Evolutionary conservation across 2,329 filamentous ascomycete species (phyloP), one percentile per base, ranked within the genome.

Genomic region (Dendrostoma leiphaemia): DNA sequence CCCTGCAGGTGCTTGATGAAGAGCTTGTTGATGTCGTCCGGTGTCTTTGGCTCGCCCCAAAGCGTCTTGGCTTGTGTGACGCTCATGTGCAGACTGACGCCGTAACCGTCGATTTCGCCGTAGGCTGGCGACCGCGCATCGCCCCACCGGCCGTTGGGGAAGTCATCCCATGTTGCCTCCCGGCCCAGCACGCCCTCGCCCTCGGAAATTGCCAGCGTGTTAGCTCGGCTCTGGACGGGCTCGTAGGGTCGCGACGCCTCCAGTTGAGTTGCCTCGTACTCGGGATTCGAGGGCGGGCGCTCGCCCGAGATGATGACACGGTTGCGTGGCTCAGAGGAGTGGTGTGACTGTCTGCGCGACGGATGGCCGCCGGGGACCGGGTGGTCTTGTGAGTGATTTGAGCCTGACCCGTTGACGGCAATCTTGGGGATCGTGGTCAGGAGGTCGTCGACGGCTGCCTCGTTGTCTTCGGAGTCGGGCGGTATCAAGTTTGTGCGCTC

Each of bases 131-230:
- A 96, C 49, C 93, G 84, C 4, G 92, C 90, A 65, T 97, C 93
- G 67, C 93, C 93, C 85, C 93, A 97, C 52, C 93, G 84, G 26
- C 93, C 94, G 75, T 97, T 97, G 59, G 93, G 93, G 70, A 91
- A 99, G 67, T 99, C 94, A 65, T 99, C 94, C 94, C 94, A 99
- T 1, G 94, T 99, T 31, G 94, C 94, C 76, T 97, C 93, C 47
- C 94, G 83, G 10, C 93, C 94, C 6, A 97, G 78, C 3, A 89
- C 82, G 23, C 93, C 94, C 65, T 96, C 89, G 6, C 94, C 93
- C 73, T 97, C 93, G 0, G 92, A 96, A 54, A 97, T 97, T 26
- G 92, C 91, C 9, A 97, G 81, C 1, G 91, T 94, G 68, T 92
- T 93, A 53, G 88, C 87, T 49, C 92, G 83, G 19, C 84, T 85